phyloP scores from a whole-genome alignment of 2,329 filamentous ascomycete species.

The Paramyrothecium roridum region DNA sequence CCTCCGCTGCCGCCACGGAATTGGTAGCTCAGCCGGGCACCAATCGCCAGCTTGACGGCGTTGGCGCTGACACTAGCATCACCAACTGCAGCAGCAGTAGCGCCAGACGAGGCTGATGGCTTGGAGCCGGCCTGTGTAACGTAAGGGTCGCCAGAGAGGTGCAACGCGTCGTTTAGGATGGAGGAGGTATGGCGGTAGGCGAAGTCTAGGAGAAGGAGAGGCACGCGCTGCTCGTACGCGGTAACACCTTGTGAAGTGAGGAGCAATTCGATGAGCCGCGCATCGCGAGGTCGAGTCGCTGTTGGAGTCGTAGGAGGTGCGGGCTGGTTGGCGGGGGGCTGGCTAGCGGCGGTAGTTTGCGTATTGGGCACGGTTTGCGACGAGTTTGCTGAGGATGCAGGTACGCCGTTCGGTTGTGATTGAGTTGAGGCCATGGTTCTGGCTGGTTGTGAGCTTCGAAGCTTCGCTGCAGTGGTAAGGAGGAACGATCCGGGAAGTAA shows the following conservation, averaged over 20 bases:
- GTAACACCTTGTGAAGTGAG: slow-evolving; percentile 76
- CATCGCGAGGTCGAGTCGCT: slow-evolving; percentile 68
- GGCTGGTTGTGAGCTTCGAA: background rate
- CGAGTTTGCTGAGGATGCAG: slow-evolving; percentile 33
- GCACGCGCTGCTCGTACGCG: slow-evolving; percentile 78
- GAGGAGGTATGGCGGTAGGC: slow-evolving; percentile 77
- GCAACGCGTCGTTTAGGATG: slow-evolving; percentile 68
- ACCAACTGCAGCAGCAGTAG: slow-evolving; percentile 41
- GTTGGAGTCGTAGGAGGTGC: slow-evolving; percentile 26
- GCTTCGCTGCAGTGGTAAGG: no score
- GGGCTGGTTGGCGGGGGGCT: slow-evolving; percentile 19
- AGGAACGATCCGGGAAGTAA: no score
- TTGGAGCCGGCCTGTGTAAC: slow-evolving; percentile 52
- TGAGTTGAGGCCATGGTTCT: slow-evolving; percentile 30
- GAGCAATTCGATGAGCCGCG: slow-evolving; percentile 75
- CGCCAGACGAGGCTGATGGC: slow-evolving; percentile 47
- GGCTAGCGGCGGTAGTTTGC: slow-evolving; percentile 25
- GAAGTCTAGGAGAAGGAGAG: slow-evolving; percentile 80
- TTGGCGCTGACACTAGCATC: slow-evolving; percentile 61
- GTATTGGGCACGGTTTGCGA: slow-evolving; percentile 33
- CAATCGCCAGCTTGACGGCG: slow-evolving; percentile 71
- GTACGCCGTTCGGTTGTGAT: slow-evolving; percentile 53
- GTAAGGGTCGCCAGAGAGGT: slow-evolving; percentile 68
- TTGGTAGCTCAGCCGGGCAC: slow-evolving; percentile 64
- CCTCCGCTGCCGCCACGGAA: slow-evolving; percentile 56